Percentiles rank a stretch among this genome's conserved stretches.
Conservation (phyloP, 129 eudicot genomes). For the Helianthus annuus region DNA sequence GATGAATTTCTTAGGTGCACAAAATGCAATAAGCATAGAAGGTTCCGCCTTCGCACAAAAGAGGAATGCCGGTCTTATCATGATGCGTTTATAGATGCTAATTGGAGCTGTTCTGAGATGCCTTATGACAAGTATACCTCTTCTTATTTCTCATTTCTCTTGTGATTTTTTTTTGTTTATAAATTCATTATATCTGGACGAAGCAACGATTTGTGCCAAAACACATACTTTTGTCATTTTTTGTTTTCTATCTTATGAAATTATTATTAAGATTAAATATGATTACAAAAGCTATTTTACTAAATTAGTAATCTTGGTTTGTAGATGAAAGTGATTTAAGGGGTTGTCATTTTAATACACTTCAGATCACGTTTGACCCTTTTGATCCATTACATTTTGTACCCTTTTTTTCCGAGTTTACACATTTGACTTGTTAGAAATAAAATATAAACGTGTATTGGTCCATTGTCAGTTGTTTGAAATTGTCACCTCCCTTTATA, state of each 20-base stretch:
- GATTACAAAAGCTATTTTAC: background rate
- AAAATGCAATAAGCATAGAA: constrained; percentile 52
- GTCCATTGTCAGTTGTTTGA: background rate
- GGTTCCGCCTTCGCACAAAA: constrained; percentile 76
- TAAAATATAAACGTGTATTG: background rate
- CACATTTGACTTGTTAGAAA: background rate
- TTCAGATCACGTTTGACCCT: too few species aligned
- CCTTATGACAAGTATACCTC: constrained; percentile 64
- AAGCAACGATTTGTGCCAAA: too few species aligned
- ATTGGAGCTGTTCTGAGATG: constrained; percentile 68
- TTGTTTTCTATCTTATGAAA: too few species aligned
- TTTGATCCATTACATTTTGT: background rate
- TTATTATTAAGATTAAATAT: background rate
- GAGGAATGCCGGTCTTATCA: constrained; percentile 69
- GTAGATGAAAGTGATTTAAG: background rate
- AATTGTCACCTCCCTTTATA: background rate
- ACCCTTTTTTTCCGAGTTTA: background rate
- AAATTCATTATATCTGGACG: background rate
- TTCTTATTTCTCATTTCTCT: background rate
- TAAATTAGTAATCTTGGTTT: too few species aligned
- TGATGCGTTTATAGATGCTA: constrained; percentile 42
- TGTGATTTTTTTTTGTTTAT: background rate
- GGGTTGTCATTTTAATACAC: background rate
- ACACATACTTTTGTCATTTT: too few species aligned
- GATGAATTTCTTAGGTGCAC: constrained; percentile 70